Conservation (phyloP, 345 rosid species). For the Citrus sinensis region DNA sequence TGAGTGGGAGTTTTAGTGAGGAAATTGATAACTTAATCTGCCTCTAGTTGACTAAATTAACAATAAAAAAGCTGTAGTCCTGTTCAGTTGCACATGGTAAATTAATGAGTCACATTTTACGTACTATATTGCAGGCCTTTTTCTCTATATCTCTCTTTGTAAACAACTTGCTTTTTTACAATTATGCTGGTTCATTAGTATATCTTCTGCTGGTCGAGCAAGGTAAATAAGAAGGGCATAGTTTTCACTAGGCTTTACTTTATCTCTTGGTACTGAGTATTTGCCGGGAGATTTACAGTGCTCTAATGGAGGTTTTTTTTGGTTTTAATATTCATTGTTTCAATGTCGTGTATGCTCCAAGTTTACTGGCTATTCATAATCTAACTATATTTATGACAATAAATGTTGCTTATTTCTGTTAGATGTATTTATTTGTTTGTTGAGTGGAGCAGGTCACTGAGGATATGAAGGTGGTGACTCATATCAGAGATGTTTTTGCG, state of each 20-base stretch:
- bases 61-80: background rate
- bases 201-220: background rate
- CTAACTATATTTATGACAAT: background rate
- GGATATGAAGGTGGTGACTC: constrained; percentile 62
- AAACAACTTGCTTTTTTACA: background rate
- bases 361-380: background rate
- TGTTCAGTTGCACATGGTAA: background rate
- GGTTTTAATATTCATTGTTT: background rate
- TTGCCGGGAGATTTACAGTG: background rate
- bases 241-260: background rate
- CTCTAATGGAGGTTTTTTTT: background rate
- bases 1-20: background rate
- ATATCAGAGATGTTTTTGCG: constrained; percentile 58
- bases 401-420: background rate
- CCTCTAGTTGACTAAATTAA: background rate
- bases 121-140: background rate
- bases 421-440: constrained; percentile 1
- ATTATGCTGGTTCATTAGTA: background rate
- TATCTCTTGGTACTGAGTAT: background rate
- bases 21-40: background rate
- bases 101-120: background rate
- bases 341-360: background rate
- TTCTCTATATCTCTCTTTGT: background rate
- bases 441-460: constrained; percentile 59
- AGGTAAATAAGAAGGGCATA: background rate